Evolutionary conservation across 108 stramenopile species (phyloP).

Genomic region (Stephanodiscus minutulus): DNA sequence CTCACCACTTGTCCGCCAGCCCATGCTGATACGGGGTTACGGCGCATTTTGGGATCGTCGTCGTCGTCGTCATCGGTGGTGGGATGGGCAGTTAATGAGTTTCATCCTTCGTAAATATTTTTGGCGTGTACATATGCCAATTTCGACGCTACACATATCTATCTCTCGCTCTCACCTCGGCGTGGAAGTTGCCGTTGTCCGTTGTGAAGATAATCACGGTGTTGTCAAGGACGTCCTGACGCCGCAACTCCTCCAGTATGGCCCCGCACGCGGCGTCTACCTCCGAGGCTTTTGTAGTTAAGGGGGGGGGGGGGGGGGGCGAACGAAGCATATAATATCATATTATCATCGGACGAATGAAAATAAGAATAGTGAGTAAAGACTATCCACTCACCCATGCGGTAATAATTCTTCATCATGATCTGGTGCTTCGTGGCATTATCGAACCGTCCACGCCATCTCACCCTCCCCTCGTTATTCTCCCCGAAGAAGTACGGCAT

Average conservation of each 20-base stretch:
- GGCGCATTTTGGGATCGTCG: too few relatives aligned
- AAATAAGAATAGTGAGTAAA: conserved; percentile 19
- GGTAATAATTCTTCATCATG: conserved; percentile 78
- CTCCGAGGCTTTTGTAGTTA: conserved; percentile 19
- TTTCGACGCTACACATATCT: too few relatives aligned
- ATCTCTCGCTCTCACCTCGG: conserved; percentile 19
- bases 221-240: conserved; percentile 57
- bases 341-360: too few relatives aligned
- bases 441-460: conserved; percentile 62
- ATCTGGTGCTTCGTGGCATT: conserved; percentile 55
- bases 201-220: conserved; percentile 86
- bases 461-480: conserved; percentile 65
- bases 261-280: conserved; percentile 48
- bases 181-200: conserved; percentile 84
- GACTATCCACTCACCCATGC: conserved; percentile 54
- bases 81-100: too few relatives aligned
- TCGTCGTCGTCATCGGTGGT: too few relatives aligned
- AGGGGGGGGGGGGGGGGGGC: too few relatives aligned
- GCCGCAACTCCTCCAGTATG: conserved; percentile 61
- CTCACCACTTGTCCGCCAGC: conserved; percentile 46
- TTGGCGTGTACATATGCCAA: too few relatives aligned
- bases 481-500: conserved; percentile 61
- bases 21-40: conserved; percentile 38
- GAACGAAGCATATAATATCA: too few relatives aligned
- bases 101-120: too few relatives aligned